Evolutionary conservation across 352 stramenopile species (phyloP), one percentile per base, ranked within the genome.

Genomic region (Globisporangium heterothallicum): DNA sequence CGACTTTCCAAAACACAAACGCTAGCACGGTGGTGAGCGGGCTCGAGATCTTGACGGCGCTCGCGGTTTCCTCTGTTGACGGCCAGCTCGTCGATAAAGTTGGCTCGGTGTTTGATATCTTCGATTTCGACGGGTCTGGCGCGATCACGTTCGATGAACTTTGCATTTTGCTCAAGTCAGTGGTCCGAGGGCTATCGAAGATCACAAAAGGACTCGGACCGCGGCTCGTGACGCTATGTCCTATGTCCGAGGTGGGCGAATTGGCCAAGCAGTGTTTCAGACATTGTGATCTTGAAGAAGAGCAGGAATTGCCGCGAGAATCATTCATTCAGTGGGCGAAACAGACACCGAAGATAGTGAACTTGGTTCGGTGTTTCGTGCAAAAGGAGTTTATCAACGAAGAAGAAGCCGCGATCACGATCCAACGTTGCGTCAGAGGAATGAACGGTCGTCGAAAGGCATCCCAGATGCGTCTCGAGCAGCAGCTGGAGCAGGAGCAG

Each of bases 81-180:
- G 74, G 76, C 38, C 79, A 77, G 34, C 49, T 86, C 6, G 53
- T 70, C 4, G 76, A 88, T 56, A 88, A 88, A 25, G 64, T 73
- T 6, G 60, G 61, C 16, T 65, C 70, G n/a, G 63, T 88, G 0
- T 90, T 90, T 27, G 77, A 86, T 44, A 65, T 86, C 18, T 90
- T 90, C 35, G 79, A 90, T 60, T 90, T 90, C 56, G 74, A 90
- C 53, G 61, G 71, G 21, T 86, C 74, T 8, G 59, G 69, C 6
- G 55, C 68, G 42, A 82, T 90, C 55, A 90, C 79, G n/a, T 63
- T 80, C 34, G 79, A 90, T 34, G 79, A 90, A 57, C 73, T 90
- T 21, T 73, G 72, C 18, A 87, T 90, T 51, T 49, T 90, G 8
- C 61, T 88, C 57, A 90, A 88, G 60, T 90, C 74, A 12, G 71